A percentile compares a stretch with the other conserved stretches of the same genome.
Conservation (phyloP, 345 rosid genomes). For the Trapa incisa region DNA sequence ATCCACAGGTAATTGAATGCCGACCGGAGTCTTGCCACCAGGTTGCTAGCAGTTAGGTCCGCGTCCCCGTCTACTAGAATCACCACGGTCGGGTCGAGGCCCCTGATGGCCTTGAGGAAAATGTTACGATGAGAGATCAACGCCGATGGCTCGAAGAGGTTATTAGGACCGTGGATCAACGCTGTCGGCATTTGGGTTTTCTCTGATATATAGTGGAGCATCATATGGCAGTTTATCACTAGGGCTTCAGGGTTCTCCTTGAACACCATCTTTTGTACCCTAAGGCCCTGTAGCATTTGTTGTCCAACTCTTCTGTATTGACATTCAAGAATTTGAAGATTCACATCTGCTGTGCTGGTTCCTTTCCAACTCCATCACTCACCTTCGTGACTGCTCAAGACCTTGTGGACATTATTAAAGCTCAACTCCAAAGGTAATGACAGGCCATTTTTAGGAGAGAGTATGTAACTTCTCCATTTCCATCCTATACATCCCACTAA, state of each 20-base stretch:
- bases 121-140: conserved; percentile 25
- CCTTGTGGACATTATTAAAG: conserved; percentile 80
- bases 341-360: conserved; percentile 6
- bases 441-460: background rate
- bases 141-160: conserved; percentile 17
- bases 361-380: conserved; percentile 20
- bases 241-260: conserved; percentile 43
- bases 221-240: conserved; percentile 78
- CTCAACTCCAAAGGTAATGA: conserved; percentile 76
- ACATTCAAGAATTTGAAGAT: no score
- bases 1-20: conserved; percentile 83
- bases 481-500: background rate
- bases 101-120: conserved; percentile 52
- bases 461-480: background rate
- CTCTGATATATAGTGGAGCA: conserved; percentile 70
- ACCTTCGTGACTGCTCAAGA: conserved; percentile 70
- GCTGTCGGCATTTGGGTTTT: conserved; percentile 25
- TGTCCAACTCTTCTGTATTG: no score
- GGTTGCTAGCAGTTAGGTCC: conserved; percentile 51
- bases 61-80: conserved; percentile 74
- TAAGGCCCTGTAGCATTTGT: conserved; percentile 8
- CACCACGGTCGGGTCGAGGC: conserved; percentile 53
- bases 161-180: background rate
- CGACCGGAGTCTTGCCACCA: conserved; percentile 48
- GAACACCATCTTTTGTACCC: conserved; percentile 37